These are phyloP conservation scores for Filobasidium wieringae DNA, from an alignment of 768 basidiomycete species.

Conservation along the genomic window DNA sequence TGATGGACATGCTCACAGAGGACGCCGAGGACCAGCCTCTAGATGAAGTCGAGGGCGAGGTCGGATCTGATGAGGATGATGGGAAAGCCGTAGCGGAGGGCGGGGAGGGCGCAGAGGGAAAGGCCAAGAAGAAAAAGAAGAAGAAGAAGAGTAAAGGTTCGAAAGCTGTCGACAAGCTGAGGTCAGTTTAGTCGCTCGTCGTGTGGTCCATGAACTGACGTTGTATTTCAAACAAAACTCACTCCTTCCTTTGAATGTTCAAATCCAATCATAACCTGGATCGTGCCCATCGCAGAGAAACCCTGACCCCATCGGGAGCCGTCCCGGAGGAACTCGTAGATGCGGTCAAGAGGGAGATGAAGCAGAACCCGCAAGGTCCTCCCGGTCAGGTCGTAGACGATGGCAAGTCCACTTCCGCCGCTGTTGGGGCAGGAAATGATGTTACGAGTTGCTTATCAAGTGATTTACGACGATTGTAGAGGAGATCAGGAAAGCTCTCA, in stretches of 20 bases:
- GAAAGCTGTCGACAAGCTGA: slow-evolving; percentile 42
- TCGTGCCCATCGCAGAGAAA: slow-evolving; percentile 16
- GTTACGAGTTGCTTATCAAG: not conserved
- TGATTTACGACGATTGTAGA: slow-evolving; percentile 35
- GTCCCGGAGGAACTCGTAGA: slow-evolving; percentile 47
- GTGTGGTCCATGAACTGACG: slow-evolving; percentile 44
- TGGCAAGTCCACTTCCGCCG: slow-evolving; percentile 13
- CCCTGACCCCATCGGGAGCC: slow-evolving; percentile 23
- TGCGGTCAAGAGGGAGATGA: slow-evolving; percentile 55
- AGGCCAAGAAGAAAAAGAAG: slow-evolving; percentile 66
- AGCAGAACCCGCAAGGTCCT: slow-evolving; percentile 30
- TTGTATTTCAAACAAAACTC: slow-evolving; percentile 48
- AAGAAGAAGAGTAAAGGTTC: slow-evolving; percentile 64
- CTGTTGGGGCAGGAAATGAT: not conserved
- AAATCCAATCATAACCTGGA: too few relatives aligned
- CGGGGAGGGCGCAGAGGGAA: slow-evolving; percentile 26
- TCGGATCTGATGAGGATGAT: slow-evolving; percentile 20
- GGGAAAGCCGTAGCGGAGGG: slow-evolving; percentile 9
- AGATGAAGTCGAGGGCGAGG: slow-evolving; percentile 7
- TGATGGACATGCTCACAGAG: slow-evolving; percentile 27
- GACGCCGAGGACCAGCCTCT: slow-evolving; percentile 3
- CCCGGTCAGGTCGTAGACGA: slow-evolving; percentile 48
- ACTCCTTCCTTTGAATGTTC: not conserved
- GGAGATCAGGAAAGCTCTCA: slow-evolving; percentile 56
- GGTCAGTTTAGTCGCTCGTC: slow-evolving; percentile 19